Conservation (phyloP, 441 rosid genomes). For the Mallotus repandus region DNA sequence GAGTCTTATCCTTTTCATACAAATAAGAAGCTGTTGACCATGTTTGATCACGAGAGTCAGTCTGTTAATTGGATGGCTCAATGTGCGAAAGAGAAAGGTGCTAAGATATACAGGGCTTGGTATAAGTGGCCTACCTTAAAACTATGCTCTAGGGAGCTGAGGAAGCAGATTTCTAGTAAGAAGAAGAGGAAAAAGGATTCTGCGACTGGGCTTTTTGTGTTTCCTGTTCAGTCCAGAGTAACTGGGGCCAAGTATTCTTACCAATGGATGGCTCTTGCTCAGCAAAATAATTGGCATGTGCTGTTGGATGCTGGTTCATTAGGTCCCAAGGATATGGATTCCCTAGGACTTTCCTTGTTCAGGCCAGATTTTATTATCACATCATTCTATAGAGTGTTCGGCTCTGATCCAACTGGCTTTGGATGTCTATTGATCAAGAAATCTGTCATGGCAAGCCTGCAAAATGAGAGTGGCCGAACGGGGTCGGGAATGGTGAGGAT, state of each 20-base stretch:
- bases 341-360: constrained; percentile 87
- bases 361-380: constrained; percentile 95
- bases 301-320: constrained; percentile 94
- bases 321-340: constrained; percentile 99
- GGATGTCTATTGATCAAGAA: constrained; percentile 94
- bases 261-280: constrained; percentile 99
- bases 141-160: constrained; percentile 91
- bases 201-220: constrained; percentile 86
- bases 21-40: constrained; percentile 78
- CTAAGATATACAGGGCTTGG: constrained; percentile 83
- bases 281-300: constrained; percentile 97
- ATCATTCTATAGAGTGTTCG: constrained; percentile 90
- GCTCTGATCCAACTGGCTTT: constrained; percentile 91
- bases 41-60: constrained; percentile 97
- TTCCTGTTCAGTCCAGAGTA: constrained; percentile 96
- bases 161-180: constrained; percentile 75
- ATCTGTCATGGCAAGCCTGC: constrained; percentile 93
- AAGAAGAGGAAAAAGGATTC: constrained; percentile 93
- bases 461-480: constrained; percentile 81
- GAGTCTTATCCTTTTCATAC: constrained; percentile 91
- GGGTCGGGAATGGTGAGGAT: constrained; percentile 99
- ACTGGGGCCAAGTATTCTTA: constrained; percentile 93
- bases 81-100: constrained; percentile 88
- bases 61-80: constrained; percentile 98
- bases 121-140: constrained; percentile 95